Base-by-base conservation (phyloP, 2,329 filamentous ascomycete genomes). In the Trichoderma brevicompactum region DNA sequence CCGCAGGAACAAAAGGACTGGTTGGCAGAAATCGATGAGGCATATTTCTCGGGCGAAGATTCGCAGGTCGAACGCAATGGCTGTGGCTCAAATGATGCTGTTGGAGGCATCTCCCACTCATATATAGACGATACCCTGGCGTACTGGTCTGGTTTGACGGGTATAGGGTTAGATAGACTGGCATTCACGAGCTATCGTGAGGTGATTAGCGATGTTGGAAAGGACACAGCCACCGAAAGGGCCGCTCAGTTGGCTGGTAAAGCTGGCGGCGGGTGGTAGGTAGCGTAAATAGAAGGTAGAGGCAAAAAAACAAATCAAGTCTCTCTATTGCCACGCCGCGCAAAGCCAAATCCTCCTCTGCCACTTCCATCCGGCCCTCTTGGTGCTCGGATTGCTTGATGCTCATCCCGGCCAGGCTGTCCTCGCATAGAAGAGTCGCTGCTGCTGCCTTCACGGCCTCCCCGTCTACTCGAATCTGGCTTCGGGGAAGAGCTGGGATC, bases 191-290 rank as follows among this genome's bases (percentile, higher is more conserved):
- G 88, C 59, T 99, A 92, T 80, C 88, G 95, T 68, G 89, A 94
- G 78, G 94, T 99, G 23, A 89, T 97, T 72, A 97, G 94, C 79
- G 92, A 98, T 75, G 92, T 99, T 49, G 95, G 95, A 58, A 96
- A 95, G 80, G 83, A 86, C 69, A 80, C 85, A 75, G 73, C 82
- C 77, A 81, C 91, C 49, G 91, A 96, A 74, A 87, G 89, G 66
- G 94, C 97, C 46, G 90, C 93, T 66, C 92, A 95, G 74, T 83
- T 99, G 73, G 94, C 94, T 53, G 89, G 92, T 64, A 95, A 93
- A 78, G 91, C 94, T 71, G 95, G 94, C 61, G 95, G 95, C 61
- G 95, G 95, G 28, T 99, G 95, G 95, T 98, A 83, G 76, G 67
- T 63, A 66, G 66, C 64, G 54, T 54, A 28, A 53, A 44, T 36